Evolutionary conservation across 805 yeast species (phyloP).

Genomic region (Wickerhamiella azyma): DNA sequence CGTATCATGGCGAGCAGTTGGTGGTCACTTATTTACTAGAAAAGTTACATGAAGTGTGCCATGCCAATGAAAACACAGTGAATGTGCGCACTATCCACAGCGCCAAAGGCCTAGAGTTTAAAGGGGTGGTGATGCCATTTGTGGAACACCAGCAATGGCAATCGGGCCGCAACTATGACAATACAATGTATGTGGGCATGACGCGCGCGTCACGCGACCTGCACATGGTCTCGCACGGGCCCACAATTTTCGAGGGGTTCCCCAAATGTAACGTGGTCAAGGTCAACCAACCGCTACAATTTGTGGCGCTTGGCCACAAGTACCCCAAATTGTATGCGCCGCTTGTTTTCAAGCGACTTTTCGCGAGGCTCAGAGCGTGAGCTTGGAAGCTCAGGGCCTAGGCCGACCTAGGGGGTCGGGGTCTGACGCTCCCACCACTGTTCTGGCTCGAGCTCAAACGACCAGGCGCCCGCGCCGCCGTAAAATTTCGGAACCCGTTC

Average conservation of each 20-base stretch:
- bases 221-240: background rate
- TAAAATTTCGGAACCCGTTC: slow-evolving; percentile 14
- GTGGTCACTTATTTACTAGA: background rate
- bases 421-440: slow-evolving; percentile 2
- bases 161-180: background rate
- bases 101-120: slow-evolving; percentile 93
- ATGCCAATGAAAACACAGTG: slow-evolving; percentile 22
- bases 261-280: background rate
- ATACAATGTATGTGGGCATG: slow-evolving; percentile 4
- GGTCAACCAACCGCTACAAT: background rate
- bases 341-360: background rate
- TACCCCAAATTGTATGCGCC: slow-evolving; percentile 1
- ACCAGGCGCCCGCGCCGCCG: slow-evolving; percentile 19
- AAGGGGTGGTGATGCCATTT: slow-evolving; percentile 46
- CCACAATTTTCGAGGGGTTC: background rate
- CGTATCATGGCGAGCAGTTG: background rate
- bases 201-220: slow-evolving; percentile 1
- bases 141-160: background rate
- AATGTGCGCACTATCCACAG: slow-evolving; percentile 77
- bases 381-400: too few species aligned
- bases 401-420: too few species aligned
- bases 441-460: slow-evolving; percentile 4
- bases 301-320: background rate
- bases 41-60: background rate
- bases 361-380: background rate